Conservation (phyloP, 2,329 filamentous ascomycete genomes). For the Mollisia scopiformis region DNA sequence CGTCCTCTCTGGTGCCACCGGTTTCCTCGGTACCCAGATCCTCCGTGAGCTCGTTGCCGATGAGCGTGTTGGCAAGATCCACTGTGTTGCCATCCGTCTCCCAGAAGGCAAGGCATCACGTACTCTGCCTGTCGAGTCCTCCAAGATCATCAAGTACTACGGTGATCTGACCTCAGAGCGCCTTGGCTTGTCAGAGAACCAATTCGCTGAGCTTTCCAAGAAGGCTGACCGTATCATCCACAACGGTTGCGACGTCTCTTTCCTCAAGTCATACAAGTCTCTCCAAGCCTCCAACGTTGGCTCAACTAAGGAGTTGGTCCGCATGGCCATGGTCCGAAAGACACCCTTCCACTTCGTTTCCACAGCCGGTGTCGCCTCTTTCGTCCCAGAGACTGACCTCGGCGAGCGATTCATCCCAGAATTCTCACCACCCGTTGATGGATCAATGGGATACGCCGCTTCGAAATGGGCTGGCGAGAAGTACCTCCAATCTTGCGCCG, state of each 20-base stretch:
- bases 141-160: constrained; percentile 34
- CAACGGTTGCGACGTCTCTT: constrained; percentile 47
- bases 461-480: constrained; percentile 41
- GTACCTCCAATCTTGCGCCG: constrained; percentile 32
- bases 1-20: constrained; percentile 44
- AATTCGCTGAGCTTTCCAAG: constrained; percentile 35
- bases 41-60: constrained; percentile 41
- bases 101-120: constrained; percentile 3
- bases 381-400: constrained; percentile 9
- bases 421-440: constrained; percentile 12
- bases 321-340: constrained; percentile 33
- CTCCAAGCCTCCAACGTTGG: constrained; percentile 41
- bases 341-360: constrained; percentile 42
- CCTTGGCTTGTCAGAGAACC: constrained; percentile 42
- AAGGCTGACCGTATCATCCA: constrained; percentile 55
- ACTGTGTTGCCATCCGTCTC: constrained; percentile 47
- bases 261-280: constrained; percentile 41
- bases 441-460: constrained; percentile 36
- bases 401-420: constrained; percentile 11
- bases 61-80: constrained; percentile 39
- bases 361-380: constrained; percentile 12
- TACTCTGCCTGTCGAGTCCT: constrained; percentile 2
- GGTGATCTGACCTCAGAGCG: constrained; percentile 41
- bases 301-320: constrained; percentile 39
- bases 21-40: constrained; percentile 44